Base-by-base conservation (phyloP, 2,329 filamentous ascomycete genomes). In the Exophiala alcalophila region DNA sequence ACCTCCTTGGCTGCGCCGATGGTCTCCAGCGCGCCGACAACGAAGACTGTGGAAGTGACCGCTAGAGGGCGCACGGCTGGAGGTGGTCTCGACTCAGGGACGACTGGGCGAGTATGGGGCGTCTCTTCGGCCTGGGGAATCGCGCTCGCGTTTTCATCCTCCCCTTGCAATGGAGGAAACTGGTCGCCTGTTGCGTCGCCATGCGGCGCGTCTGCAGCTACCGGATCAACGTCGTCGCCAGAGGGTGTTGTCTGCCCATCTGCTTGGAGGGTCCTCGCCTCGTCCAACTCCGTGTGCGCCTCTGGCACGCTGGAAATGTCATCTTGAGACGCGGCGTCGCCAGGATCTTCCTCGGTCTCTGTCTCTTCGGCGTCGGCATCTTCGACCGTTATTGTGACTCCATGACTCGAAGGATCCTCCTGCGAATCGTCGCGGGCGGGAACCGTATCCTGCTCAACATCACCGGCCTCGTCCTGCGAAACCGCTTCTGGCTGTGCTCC, bases 21-120 rank as follows among this genome's bases (percentile, higher is more conserved):
- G 62, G 83, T 83, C 73, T 96, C 92, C 62, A 98, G 72, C 26
- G 92, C 91, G 60, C 86, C 90, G 60, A 94, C 83, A 59, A 98
- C 88, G 64, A 98, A 98, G 59, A 96, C 90, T 59, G 94, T 83
- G 56, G 92, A 97, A 76, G 84, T 94, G 72, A 94, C 84, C 57
- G 80, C 84, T 62, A 80, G 77, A 59, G 72, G 71, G 30, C 73
- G 66, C 10, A 53, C 40, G 70, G 8, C 71, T 44, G 78, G 71
- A 43, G 68, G 57, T 30, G 46, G 43, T 5, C 35, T 34, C 8
- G 26, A 32, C 8, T 38, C 27, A 24, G 30, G 14, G 23, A 14
- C 10, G 7, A 29, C 10, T 30, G 15, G 9, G 19, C 21, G 24
- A 18, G 15, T 30, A 14, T 11, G 15, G 10, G 28, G 28, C 6